These are phyloP conservation scores for Dothistroma septosporum DNA, from an alignment of 2,329 filamentous ascomycete species.

Conservation along the genomic window DNA sequence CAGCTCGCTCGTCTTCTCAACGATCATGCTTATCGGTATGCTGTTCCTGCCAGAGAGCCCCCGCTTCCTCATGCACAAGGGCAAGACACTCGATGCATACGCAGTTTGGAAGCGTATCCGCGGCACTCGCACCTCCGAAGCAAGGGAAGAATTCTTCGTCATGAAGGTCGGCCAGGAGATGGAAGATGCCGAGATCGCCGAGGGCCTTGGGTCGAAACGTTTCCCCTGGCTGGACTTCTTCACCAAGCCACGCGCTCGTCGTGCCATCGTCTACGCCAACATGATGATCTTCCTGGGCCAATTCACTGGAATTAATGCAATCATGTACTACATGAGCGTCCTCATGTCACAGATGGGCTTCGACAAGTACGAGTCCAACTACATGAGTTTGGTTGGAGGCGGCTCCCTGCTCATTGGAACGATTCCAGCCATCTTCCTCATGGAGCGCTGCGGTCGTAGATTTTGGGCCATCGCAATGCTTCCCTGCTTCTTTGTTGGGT, in stretches of 20 bases:
- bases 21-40: constrained; percentile 56
- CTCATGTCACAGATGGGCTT: constrained; percentile 68
- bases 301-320: constrained; percentile 53
- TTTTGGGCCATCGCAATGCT: constrained; percentile 73
- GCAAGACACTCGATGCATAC: constrained; percentile 56
- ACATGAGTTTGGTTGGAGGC: constrained; percentile 72
- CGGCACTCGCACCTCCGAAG: constrained; percentile 53
- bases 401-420: constrained; percentile 59
- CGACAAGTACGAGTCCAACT: constrained; percentile 57
- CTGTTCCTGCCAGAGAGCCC: constrained; percentile 68
- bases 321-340: constrained; percentile 63
- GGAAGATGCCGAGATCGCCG: constrained; percentile 47
- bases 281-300: constrained; percentile 68
- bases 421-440: constrained; percentile 50
- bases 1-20: constrained; percentile 66
- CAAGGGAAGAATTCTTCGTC: constrained; percentile 66
- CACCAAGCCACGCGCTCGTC: constrained; percentile 63
- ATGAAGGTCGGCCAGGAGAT: constrained; percentile 63
- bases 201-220: constrained; percentile 51
- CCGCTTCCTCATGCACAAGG: constrained; percentile 67
- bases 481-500: constrained; percentile 66
- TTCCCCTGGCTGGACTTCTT: constrained; percentile 72
- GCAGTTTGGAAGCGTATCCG: constrained; percentile 70
- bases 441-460: constrained; percentile 68
- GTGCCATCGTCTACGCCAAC: constrained; percentile 64